phyloP scores from a whole-genome alignment of 2,329 filamentous ascomycete species.

The Colletotrichum trifolii region DNA sequence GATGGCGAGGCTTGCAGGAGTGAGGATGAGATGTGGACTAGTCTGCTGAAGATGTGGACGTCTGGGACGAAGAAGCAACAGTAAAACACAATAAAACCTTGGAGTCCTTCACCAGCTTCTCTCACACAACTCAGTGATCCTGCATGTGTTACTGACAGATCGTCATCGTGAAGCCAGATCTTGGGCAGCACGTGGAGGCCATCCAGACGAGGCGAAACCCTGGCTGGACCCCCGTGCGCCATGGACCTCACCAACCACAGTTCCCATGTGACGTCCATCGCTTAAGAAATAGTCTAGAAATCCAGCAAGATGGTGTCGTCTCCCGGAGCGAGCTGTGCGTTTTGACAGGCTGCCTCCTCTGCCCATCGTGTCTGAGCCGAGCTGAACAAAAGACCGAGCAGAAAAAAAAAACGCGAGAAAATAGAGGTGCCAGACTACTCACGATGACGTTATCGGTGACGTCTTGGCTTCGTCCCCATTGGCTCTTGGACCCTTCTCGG shows the following conservation, averaged over 20 bases:
- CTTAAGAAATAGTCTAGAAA: background rate
- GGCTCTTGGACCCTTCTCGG: slow-evolving; percentile 11
- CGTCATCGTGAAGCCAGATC: slow-evolving; percentile 11
- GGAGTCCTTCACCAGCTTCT: background rate
- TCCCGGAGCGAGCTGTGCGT: too few relatives aligned
- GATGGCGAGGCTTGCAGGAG: background rate
- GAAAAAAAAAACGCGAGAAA: slow-evolving; percentile 3
- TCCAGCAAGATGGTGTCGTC: background rate
- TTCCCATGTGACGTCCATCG: slow-evolving; percentile 18
- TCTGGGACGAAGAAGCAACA: background rate
- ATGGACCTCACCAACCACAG: slow-evolving; percentile 5
- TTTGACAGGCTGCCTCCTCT: background rate
- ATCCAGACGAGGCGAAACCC: background rate
- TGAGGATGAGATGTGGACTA: background rate
- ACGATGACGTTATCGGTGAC: slow-evolving; percentile 38
- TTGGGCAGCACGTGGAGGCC: slow-evolving; percentile 22
- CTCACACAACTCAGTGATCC: background rate
- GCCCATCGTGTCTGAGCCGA: too few relatives aligned
- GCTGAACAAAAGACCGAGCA: background rate
- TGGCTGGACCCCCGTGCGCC: background rate
- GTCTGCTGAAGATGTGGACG: background rate
- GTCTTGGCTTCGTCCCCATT: slow-evolving; percentile 28
- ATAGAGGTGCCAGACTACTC: background rate
- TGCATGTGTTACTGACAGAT: background rate
- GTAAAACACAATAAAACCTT: background rate